Evolutionary conservation across 116 monocot genomes (phyloP), one percentile per base, ranked within the genome.

Genomic region (Papilionanthe hybrid): DNA sequence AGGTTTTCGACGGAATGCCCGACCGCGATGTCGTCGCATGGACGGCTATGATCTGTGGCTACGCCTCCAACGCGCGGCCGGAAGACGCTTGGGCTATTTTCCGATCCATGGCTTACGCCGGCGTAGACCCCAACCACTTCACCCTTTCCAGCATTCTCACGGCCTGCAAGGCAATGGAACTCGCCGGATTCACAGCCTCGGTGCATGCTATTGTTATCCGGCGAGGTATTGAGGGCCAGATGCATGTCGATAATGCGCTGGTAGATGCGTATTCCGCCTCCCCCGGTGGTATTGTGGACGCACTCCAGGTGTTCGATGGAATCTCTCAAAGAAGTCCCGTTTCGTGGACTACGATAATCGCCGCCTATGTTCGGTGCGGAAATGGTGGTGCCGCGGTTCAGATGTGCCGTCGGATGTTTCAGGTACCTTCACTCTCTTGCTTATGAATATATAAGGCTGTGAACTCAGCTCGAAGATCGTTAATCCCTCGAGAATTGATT

Each of bases 21-120:
- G 41, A 85, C 0, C 80, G 78, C 18, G 87, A 87, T 74, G 83
- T 89, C 20, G 89, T 91, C 42, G 75, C 82, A 0, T 94, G 91
- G 90, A 94, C 94, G 15, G 82, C 92, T 66, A 85, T 90, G 90
- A 85, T 94, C 56, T 88, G 83, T 2, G 83, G 88, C 57, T 86
- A 87, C 82, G 57, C 87, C 0, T 87, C 85, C 72, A 85, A 79
- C 48, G 68, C 44, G 9, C 77, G 20, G 12, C 79, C 77, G 72
- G 47, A 19, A 0, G 85, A 84, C 3, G 82, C 95, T 2, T 78
- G 72, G 84, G 45, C 8, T 5, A 57, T 72, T 37, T 89, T 95
- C 82, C 77, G 83, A 1, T 53, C 30, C 20, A 92, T 92, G 90
- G 37, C 83, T 28, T 29, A 13, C 20, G 41, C 63, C 43, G 65